Conservation (phyloP, 768 basidiomycete genomes). For the Boletus tylopilopsis region DNA sequence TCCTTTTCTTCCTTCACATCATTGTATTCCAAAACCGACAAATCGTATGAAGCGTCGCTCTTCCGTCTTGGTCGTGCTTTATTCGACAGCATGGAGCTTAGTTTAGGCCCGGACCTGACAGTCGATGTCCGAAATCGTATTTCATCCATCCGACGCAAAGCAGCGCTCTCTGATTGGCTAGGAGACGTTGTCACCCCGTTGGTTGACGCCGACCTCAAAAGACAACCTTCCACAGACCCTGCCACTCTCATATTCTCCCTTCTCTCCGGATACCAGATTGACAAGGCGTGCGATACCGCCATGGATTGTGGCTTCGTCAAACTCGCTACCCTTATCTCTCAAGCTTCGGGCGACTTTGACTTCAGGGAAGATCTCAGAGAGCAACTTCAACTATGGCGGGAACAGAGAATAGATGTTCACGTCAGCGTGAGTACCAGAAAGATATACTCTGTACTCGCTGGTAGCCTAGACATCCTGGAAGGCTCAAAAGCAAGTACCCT, state of each 20-base stretch:
- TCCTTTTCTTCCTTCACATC: slow-evolving; percentile 76
- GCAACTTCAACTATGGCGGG: slow-evolving; percentile 82
- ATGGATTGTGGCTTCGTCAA: slow-evolving; percentile 75
- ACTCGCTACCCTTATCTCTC: slow-evolving; percentile 85
- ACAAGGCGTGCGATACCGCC: slow-evolving; percentile 72
- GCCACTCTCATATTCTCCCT: slow-evolving; percentile 65
- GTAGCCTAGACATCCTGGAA: slow-evolving; percentile 59
- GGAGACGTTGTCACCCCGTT: slow-evolving; percentile 63
- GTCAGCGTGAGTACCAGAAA: slow-evolving; percentile 66
- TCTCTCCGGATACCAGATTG: slow-evolving; percentile 86
- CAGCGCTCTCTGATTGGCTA: slow-evolving; percentile 82
- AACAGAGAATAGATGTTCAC: slow-evolving; percentile 68
- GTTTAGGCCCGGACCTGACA: slow-evolving; percentile 48
- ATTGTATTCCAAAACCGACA: slow-evolving; percentile 68
- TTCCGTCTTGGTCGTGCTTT: slow-evolving; percentile 88
- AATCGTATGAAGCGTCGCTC: slow-evolving; percentile 68
- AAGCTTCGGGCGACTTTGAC: slow-evolving; percentile 73
- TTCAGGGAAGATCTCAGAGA: slow-evolving; percentile 69
- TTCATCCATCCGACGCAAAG: slow-evolving; percentile 63
- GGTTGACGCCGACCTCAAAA: slow-evolving; percentile 70
- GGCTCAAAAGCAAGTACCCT: slow-evolving; percentile 50
- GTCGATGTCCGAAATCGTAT: slow-evolving; percentile 63
- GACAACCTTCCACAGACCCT: slow-evolving; percentile 39
- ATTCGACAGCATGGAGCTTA: slow-evolving; percentile 80
- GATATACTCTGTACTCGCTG: slow-evolving; percentile 81